Base-by-base conservation (phyloP, 179 eudicot species). In the Spergularia azorica region DNA sequence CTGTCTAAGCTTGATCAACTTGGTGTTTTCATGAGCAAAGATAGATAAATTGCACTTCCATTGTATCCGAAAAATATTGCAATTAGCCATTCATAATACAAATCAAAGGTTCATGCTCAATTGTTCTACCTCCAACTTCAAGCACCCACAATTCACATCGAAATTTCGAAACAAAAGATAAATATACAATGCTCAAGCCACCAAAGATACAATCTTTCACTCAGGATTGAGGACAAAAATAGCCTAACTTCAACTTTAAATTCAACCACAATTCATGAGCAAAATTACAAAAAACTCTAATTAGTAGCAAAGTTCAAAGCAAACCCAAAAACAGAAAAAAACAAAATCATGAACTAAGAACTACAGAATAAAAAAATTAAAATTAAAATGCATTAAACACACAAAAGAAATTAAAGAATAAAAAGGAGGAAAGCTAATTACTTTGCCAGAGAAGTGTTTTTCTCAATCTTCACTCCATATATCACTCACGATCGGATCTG, bases 381-480 rank as follows among this genome's bases (percentile, higher is more conserved):
- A 41, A 41, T 4, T 26, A 11, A 41, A 17, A 6, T 16, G 3
- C 43, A 66, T n/a, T 39, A 17, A 17, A 26, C 32, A 2, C 79
- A 32, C 5, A 9, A 54, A 38, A 21, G 54, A 36, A 57, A 52
- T 1, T 0, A 60, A 39, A 41, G 9, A 8, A 15, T 4, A 20
- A 76, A 73, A 70, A 67, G 68, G 52, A 20, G 38, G 43, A 54
- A 64, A 13, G 10, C 15, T 54, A 26, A 57, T 48, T 81, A 86
- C 89, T 77, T 84, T 57, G 85, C 64, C 89, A 81, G 85, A 71
- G 85, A 78, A 68, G 89, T 85, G 63, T 84, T 84, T 51, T 78
- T 84, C 51, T 81, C 66, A 54, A 86, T 78, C 63, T 64, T 79
- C 14, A 86, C 77, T 16, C 87, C 89, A 51, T 56, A 50, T 20